A percentile compares a stretch with the other conserved stretches of the same genome.
These are phyloP conservation scores for Paecilomyces dactylethromorphus DNA, from an alignment of 2,329 filamentous ascomycete species.

Conservation along the genomic window DNA sequence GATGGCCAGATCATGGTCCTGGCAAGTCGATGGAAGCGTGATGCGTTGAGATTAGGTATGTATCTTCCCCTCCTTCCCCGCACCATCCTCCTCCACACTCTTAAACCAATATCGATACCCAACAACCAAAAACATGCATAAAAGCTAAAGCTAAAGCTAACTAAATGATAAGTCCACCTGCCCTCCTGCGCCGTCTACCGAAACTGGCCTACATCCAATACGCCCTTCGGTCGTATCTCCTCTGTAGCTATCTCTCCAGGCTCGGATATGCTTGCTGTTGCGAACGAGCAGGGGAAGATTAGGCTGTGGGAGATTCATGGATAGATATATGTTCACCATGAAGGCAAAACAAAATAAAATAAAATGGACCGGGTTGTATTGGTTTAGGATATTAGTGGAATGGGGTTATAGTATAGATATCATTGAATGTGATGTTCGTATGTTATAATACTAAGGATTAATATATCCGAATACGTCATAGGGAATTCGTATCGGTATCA, in stretches of 20 bases:
- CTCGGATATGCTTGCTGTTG: slow-evolving; percentile 71
- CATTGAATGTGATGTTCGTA: no score
- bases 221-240: slow-evolving; percentile 77
- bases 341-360: neutral
- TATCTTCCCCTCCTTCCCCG: no score
- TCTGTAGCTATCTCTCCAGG: slow-evolving; percentile 61
- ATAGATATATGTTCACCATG: slow-evolving; percentile 31
- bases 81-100: neutral
- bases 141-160: slow-evolving; percentile 2
- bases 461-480: no score
- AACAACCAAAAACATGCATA: neutral
- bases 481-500: no score
- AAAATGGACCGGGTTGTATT: neutral
- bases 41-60: slow-evolving; percentile 66
- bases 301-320: slow-evolving; percentile 81
- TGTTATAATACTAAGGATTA: no score
- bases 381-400: neutral
- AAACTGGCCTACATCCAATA: slow-evolving; percentile 93
- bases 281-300: slow-evolving; percentile 82
- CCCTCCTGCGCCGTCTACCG: slow-evolving; percentile 89
- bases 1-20: slow-evolving; percentile 88
- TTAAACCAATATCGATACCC: neutral
- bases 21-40: slow-evolving; percentile 78
- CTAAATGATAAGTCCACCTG: slow-evolving; percentile 60
- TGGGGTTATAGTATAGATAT: no score